A percentile compares a stretch with the other conserved stretches of the same genome.
Evolutionary conservation across 1,139 yeast species (phyloP).

Genomic region (Hyphopichia khmerensis): DNA sequence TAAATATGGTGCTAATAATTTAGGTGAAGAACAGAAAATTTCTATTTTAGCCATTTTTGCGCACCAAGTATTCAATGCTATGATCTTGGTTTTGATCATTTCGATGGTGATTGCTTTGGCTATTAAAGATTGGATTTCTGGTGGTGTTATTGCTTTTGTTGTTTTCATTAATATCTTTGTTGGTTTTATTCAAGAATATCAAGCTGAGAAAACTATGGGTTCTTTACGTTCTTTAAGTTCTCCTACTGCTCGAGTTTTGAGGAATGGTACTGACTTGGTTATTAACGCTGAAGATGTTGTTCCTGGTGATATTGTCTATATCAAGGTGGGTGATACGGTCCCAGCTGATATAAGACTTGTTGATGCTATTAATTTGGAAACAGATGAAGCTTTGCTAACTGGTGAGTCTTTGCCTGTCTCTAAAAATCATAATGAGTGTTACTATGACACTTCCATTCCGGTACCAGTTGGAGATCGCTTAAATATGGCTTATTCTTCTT

Average conservation of each 20-base stretch:
- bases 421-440: conserved; percentile 48
- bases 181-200: conserved; percentile 69
- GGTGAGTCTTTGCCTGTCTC: conserved; percentile 81
- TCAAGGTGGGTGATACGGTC: conserved; percentile 74
- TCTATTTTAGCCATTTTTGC: conserved; percentile 59
- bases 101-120: conserved; percentile 78
- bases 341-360: conserved; percentile 74
- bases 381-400: conserved; percentile 78
- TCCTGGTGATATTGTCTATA: conserved; percentile 70
- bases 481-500: conserved; percentile 72
- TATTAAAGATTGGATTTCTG: conserved; percentile 77
- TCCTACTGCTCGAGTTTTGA: conserved; percentile 68
- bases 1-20: conserved; percentile 55
- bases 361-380: conserved; percentile 65
- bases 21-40: conserved; percentile 61
- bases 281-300: conserved; percentile 70
- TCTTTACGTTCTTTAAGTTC: conserved; percentile 67
- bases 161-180: conserved; percentile 64
- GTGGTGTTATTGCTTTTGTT: conserved; percentile 78
- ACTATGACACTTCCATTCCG: conserved; percentile 29
- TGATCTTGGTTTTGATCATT: conserved; percentile 72
- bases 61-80: conserved; percentile 76
- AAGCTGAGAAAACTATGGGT: conserved; percentile 82
- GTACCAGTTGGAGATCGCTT: conserved; percentile 75
- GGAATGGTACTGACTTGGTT: conserved; percentile 60